Base-by-base conservation (phyloP, 129 eudicot genomes). In the Rutidosis leptorrhynchoides region DNA sequence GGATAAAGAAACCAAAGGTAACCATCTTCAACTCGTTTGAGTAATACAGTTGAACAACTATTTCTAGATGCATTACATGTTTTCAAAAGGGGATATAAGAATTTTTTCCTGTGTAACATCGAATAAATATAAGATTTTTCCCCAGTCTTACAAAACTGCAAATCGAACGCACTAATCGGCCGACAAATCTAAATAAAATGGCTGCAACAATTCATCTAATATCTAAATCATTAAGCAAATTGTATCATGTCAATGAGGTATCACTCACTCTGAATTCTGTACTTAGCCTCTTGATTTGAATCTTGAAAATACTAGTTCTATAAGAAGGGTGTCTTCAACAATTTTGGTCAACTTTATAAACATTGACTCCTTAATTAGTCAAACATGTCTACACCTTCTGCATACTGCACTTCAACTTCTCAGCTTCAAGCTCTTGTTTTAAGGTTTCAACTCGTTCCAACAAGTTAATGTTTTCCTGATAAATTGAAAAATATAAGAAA, bases 341-440 rank as follows among this genome's bases (percentile, higher is more conserved):
- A 20, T 20, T 70, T 32, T 33, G 26, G 40, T 62, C 55, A 49
- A 62, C n/a, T 5, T 26, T 15, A 12, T 3, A 61, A 46, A 60
- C 23, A 3, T 37, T 58, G 52, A 22, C 54, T 58, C 59, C 8
- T 8, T 25, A 37, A 56, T n/a, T 15, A 1, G 15, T 46, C 26
- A 19, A 33, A 60, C 6, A 58, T 53, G n/a, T 14, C 53, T 81
- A 81, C 5, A 60, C 17, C 48, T 71, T 79, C 42, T 58, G 88
- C 84, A 70, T 75, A 35, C 82, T 83, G 81, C 98, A 92, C 68
- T 82, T 92, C 43, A 83, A 58, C 78, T 81, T 92, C 87, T 81
- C 88, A 2, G 85, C 62, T 82, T 92, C 96, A 71, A 92, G 98
- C 67, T 92, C 96, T 79, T 76, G 90, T 59, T 85, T 92, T 65